A percentile compares a stretch with the other conserved stretches of the same genome.
phyloP scores from a whole-genome alignment of 225 moss, liverwort and hornwort species.

The Polytrichum commune region DNA sequence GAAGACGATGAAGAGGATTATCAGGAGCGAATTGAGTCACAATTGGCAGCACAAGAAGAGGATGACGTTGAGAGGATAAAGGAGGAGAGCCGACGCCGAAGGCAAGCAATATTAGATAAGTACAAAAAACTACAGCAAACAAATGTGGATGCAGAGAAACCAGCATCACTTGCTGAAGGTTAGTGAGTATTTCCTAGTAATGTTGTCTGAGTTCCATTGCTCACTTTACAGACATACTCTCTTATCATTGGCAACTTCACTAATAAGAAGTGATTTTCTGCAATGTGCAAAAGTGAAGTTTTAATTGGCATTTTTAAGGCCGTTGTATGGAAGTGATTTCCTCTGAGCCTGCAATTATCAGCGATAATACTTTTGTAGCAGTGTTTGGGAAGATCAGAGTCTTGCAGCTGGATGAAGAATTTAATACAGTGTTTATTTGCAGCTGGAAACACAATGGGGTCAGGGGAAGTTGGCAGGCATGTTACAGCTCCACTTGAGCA shows the following conservation, averaged over 20 bases:
- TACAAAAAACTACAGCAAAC: constrained; percentile 60
- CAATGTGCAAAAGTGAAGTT: no score
- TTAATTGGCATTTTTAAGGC: no score
- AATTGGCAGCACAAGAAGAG: constrained; percentile 97
- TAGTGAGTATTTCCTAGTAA: neutral
- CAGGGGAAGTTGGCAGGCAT: constrained; percentile 7
- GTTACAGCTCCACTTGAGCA: constrained; percentile 8
- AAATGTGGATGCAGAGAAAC: constrained; percentile 36
- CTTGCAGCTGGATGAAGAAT: no score
- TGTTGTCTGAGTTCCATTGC: no score
- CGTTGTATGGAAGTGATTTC: no score
- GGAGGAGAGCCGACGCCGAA: constrained; percentile 84
- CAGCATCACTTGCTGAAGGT: constrained; percentile 25
- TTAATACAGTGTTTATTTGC: neutral
- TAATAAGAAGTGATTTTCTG: no score
- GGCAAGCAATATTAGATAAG: constrained; percentile 97
- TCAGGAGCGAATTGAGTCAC: constrained; percentile 89
- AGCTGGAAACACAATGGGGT: constrained; percentile 18
- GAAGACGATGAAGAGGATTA: constrained; percentile 96
- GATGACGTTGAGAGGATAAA: constrained; percentile 88
- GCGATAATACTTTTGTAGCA: no score
- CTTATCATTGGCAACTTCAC: no score
- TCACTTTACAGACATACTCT: no score
- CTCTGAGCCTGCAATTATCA: no score
- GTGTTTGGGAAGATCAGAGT: no score